Conservation (phyloP, 169 alveolate genomes). For the Babesia divergens region DNA sequence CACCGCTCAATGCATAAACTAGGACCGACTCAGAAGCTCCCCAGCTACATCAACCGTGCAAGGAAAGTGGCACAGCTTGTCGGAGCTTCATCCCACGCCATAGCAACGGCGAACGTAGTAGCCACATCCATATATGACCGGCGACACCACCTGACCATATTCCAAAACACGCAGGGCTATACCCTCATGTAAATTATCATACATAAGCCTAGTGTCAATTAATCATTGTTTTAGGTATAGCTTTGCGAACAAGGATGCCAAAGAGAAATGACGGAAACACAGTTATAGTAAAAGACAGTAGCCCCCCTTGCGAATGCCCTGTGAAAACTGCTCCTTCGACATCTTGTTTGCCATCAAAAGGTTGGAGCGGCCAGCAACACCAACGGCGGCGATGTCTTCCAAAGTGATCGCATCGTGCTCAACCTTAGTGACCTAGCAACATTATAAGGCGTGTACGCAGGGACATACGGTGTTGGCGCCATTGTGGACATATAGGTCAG, state of each 20-base stretch:
- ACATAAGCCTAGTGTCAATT: too few species aligned
- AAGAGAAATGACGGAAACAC: not conserved
- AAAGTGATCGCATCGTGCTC: constrained; percentile 28
- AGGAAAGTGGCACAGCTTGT: too few species aligned
- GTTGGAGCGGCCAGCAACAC: constrained; percentile 54
- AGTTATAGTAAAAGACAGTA: constrained; percentile 33
- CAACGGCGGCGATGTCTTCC: constrained; percentile 49
- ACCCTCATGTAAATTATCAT: too few species aligned
- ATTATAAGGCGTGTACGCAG: not conserved
- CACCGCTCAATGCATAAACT: too few species aligned
- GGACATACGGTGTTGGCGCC: constrained; percentile 40
- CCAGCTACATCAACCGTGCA: too few species aligned
- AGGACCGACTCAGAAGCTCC: too few species aligned
- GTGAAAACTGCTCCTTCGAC: constrained; percentile 56
- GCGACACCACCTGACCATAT: too few species aligned
- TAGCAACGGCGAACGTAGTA: too few species aligned
- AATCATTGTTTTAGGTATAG: not conserved
- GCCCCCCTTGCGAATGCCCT: constrained; percentile 49
- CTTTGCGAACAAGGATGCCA: not conserved
- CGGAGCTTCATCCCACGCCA: too few species aligned
- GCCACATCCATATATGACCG: too few species aligned
- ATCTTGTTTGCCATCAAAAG: constrained; percentile 41
- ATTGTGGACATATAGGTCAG: constrained; percentile 58
- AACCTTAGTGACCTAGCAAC: constrained; percentile 52
- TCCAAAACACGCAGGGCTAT: too few species aligned